These are phyloP conservation scores for Nadsonia commutata DNA, from an alignment of 1,139 yeast genomes.

Conservation along the genomic window DNA sequence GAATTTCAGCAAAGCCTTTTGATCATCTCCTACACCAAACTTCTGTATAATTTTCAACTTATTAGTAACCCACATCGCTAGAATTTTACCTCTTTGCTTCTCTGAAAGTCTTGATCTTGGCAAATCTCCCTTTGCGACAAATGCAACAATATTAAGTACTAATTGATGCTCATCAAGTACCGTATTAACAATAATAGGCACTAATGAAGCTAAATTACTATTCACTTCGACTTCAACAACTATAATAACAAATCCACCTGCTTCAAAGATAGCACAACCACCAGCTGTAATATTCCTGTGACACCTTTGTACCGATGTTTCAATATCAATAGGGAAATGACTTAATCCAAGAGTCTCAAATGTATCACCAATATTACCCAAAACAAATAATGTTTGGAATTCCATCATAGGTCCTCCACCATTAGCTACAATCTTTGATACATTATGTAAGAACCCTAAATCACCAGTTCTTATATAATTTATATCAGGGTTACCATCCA, in stretches of 20 bases:
- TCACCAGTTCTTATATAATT: slow-evolving; percentile 87
- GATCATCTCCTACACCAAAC: slow-evolving; percentile 24
- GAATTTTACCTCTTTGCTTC: slow-evolving; percentile 59
- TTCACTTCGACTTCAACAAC: slow-evolving; percentile 46
- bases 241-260: slow-evolving; percentile 69
- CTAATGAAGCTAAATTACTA: slow-evolving; percentile 49
- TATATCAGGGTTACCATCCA: slow-evolving; percentile 29
- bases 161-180: slow-evolving; percentile 72
- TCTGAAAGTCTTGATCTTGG: slow-evolving; percentile 61
- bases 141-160: slow-evolving; percentile 74
- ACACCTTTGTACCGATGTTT: slow-evolving; percentile 53
- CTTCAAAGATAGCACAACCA: slow-evolving; percentile 58
- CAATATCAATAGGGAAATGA: slow-evolving; percentile 81
- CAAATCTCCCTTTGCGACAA: slow-evolving; percentile 49
- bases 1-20: slow-evolving; percentile 13
- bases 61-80: slow-evolving; percentile 38
- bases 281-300: slow-evolving; percentile 44
- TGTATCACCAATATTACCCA: slow-evolving; percentile 78
- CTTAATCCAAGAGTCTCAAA: slow-evolving; percentile 85
- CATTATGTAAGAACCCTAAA: slow-evolving; percentile 76
- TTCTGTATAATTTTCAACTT: slow-evolving; percentile 24
- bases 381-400: slow-evolving; percentile 68
- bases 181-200: slow-evolving; percentile 69
- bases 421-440: slow-evolving; percentile 27
- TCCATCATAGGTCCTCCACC: slow-evolving; percentile 33